Base-by-base conservation (phyloP, 345 rosid species). In the Ceriops decandra region DNA sequence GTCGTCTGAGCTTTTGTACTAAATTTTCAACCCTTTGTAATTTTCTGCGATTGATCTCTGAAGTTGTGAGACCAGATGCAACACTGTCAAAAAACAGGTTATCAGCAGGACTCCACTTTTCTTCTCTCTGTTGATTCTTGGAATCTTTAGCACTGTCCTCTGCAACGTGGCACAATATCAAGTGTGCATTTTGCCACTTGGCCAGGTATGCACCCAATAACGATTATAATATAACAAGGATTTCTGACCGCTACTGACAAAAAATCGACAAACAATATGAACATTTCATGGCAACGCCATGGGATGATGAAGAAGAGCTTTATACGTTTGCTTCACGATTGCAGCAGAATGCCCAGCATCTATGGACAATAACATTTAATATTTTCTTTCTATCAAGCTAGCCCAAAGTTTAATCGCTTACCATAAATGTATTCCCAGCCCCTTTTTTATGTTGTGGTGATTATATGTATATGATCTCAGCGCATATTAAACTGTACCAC, bases 1-100 rank as follows among this genome's bases (percentile, higher is more conserved):
- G 69, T 62, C 87, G 63, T 81, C 85, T 85, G 38, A 95, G 96
- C 83, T 95, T 91, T 71, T 91, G 89, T 57, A 95, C 99, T 82
- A 95, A 86, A 68, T 86, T 85, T 74, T 95, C 97, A 5, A 95
- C 77, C 75, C 86, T 89, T 70, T 87, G 89, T 74, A 91, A 80
- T 81, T 91, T 95, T 96, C 84, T 87, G 53, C 89, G 87, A 74
- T 81, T 83, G 68, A 89, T 82, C 83, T 90, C 91, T 2, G 88
- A 83, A 33, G 88, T 67, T 64, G 89, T 67, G 63, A 81, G 82
- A 74, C 76, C 76, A 66, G 90, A 72, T 5, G 68, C 67, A n/a
- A 46, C 57, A 16, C 72, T 72, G 66, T 73, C 77, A 30, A 84
- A 76, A 67, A 70, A 72, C 35, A 73, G 51, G 51, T 82, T 82